Percentiles rank a stretch among this genome's conserved stretches.
phyloP scores from a whole-genome alignment of 441 rosid genomes.

The Bocquillonia castaneifolia region DNA sequence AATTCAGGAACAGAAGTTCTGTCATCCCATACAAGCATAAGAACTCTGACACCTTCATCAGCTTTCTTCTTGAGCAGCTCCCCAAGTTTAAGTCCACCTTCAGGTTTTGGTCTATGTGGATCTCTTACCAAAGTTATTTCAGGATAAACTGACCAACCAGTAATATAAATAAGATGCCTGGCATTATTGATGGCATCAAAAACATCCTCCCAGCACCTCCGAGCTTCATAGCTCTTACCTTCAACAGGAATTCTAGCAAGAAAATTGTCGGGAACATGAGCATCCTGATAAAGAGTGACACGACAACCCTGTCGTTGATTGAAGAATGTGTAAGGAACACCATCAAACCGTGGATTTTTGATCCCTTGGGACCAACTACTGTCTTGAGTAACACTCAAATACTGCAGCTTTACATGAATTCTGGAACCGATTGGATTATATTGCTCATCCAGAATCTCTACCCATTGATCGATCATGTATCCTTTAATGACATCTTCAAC shows the following conservation, averaged over 20 bases:
- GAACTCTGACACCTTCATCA: conserved; percentile 75
- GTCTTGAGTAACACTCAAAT: conserved; percentile 49
- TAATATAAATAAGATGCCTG: conserved; percentile 67
- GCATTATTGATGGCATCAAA: conserved; percentile 79
- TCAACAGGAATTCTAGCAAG: conserved; percentile 53
- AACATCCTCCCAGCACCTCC: conserved; percentile 88
- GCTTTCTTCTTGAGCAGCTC: conserved; percentile 87
- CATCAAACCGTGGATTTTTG: conserved; percentile 50
- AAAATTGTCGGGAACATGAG: conserved; percentile 73
- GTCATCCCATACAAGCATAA: conserved; percentile 87
- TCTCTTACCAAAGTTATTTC: conserved; percentile 74
- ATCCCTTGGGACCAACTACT: conserved; percentile 57
- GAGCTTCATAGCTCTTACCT: conserved; percentile 62
- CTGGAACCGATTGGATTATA: conserved; percentile 57
- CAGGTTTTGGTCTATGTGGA: conserved; percentile 58
- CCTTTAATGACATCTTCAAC: conserved; percentile 59
- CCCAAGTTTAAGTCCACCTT: conserved; percentile 63
- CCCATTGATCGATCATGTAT: conserved; percentile 62
- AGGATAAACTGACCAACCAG: conserved; percentile 91
- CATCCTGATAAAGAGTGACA: conserved; percentile 86
- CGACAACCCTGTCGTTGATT: conserved; percentile 72
- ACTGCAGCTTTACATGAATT: conserved; percentile 76
- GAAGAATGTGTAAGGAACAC: conserved; percentile 75
- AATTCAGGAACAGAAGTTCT: conserved; percentile 69
- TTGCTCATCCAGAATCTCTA: conserved; percentile 60